These are phyloP conservation scores for Pichia thaimueangensis DNA, from an alignment of 805 yeast species.

Conservation along the genomic window DNA sequence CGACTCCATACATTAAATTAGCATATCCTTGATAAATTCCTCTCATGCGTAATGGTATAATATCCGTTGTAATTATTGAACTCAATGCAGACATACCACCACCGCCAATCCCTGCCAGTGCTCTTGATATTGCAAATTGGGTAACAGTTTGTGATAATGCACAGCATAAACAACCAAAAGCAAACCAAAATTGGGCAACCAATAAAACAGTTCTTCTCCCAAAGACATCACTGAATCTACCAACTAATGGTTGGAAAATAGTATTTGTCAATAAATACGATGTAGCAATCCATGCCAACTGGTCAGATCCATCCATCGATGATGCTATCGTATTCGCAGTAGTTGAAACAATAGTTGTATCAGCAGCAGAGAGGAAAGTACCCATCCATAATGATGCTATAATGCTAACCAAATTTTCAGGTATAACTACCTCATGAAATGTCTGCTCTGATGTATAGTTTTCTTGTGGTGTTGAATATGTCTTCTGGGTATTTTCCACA, in stretches of 20 bases:
- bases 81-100: conserved; percentile 49
- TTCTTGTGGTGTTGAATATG: conserved; percentile 9
- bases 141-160: conserved; percentile 35
- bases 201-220: conserved; percentile 45
- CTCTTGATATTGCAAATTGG: conserved; percentile 44
- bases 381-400: conserved; percentile 38
- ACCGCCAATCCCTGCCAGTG: conserved; percentile 53
- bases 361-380: conserved; percentile 48
- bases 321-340: conserved; percentile 54
- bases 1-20: conserved; percentile 31
- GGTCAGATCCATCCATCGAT: conserved; percentile 45
- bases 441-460: conserved; percentile 10
- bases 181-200: conserved; percentile 38
- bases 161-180: conserved; percentile 39
- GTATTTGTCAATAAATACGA: conserved; percentile 62
- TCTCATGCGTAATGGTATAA: conserved; percentile 46
- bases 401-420: conserved; percentile 17
- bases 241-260: conserved; percentile 70
- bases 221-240: conserved; percentile 60
- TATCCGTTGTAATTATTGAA: conserved; percentile 48
- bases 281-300: conserved; percentile 66
- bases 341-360: conserved; percentile 55
- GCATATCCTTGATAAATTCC: conserved; percentile 50
- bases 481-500: not conserved
- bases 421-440: conserved; percentile 18